Conservation (phyloP, 2,329 filamentous ascomycete species). For the Fusarium veterinarium region DNA sequence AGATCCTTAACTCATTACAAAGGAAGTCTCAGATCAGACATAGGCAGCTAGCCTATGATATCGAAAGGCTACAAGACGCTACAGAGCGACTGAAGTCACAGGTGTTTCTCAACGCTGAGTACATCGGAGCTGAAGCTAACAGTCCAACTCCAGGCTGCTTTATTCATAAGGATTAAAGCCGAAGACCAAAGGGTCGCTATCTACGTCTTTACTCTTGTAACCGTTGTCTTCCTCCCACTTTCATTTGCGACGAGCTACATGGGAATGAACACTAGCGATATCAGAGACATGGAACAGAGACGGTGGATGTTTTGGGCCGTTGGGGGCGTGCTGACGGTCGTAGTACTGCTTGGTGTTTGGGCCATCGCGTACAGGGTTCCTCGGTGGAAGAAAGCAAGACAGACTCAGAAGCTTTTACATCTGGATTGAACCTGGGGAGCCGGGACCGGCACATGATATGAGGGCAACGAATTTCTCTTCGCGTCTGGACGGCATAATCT, state of each 20-base stretch:
- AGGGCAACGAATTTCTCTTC: neutral
- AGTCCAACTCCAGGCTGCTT: neutral
- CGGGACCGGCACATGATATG: fast-evolving
- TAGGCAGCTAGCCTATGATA: neutral
- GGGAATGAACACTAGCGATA: neutral
- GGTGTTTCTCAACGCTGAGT: neutral
- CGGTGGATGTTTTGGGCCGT: neutral
- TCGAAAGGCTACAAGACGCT: neutral
- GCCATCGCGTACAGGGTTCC: neutral
- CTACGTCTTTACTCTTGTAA: neutral
- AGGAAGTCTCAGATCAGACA: neutral
- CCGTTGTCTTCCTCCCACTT: neutral
- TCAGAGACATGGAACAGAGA: neutral
- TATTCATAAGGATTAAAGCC: neutral
- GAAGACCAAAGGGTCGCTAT: neutral
- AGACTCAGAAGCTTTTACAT: neutral
- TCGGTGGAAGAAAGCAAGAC: neutral
- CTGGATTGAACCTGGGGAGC: neutral
- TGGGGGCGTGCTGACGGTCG: neutral
- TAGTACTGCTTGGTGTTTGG: neutral
- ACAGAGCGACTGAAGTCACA: neutral
- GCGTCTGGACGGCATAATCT: neutral
- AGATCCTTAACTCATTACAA: no score
- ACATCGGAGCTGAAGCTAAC: fast-evolving
- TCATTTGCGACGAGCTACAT: neutral